phyloP scores from a whole-genome alignment of 1,139 yeast species.

The Blastobotrys serpentis region DNA sequence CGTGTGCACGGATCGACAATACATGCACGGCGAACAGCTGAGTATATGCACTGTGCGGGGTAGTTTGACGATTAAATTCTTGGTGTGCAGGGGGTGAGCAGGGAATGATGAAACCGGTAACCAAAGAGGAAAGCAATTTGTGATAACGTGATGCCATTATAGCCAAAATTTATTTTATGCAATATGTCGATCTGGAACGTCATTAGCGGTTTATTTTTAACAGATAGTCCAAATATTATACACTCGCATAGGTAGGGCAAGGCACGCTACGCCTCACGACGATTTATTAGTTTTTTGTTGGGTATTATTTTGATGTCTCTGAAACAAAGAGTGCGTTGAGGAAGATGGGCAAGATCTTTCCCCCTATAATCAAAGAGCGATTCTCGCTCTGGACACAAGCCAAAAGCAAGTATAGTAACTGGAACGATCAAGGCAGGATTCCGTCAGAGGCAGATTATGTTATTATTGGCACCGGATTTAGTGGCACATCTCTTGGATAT shows the following conservation, averaged over 20 bases:
- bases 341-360: conserved; percentile 13
- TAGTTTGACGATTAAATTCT: not conserved
- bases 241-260: not conserved
- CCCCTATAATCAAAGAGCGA: conserved; percentile 18
- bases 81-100: not conserved
- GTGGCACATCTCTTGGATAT: conserved; percentile 44
- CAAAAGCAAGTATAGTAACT: conserved; percentile 22
- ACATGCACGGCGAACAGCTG: conserved; percentile 3
- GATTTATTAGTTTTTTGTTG: not conserved
- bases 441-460: conserved; percentile 39
- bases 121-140: not conserved
- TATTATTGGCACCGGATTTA: conserved; percentile 45
- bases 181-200: no score
- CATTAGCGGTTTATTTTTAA: no score
- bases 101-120: no score
- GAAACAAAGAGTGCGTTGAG: conserved; percentile 3
- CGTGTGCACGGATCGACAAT: not conserved
- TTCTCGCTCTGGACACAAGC: conserved; percentile 25
- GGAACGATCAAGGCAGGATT: conserved; percentile 25
- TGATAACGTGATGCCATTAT: not conserved
- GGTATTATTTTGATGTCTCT: not conserved
- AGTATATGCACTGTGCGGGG: conserved; percentile 2
- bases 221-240: no score
- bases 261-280: not conserved
- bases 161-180: no score